Conservation (phyloP, 177 flowering plant genomes). For the Vitis hybrid region DNA sequence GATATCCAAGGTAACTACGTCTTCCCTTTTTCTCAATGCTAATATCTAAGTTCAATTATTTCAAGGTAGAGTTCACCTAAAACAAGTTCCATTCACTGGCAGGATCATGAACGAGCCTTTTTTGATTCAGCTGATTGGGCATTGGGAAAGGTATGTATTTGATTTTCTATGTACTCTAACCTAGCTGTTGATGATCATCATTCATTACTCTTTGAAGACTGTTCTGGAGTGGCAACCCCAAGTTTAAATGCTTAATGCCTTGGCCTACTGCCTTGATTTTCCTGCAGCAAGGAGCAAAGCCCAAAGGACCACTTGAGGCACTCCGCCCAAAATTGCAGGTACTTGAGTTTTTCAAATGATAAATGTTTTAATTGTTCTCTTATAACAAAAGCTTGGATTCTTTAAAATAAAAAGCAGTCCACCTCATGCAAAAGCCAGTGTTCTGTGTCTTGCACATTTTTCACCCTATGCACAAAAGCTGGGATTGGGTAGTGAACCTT, state of each 20-base stretch:
- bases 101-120: constrained; percentile 93
- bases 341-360: not conserved
- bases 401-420: too few relatives aligned
- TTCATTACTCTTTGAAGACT: too few relatives aligned
- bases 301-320: constrained; percentile 93
- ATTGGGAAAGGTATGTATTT: constrained; percentile 60
- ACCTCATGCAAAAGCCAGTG: too few relatives aligned
- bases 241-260: constrained; percentile 1
- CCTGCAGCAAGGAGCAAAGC: constrained; percentile 75
- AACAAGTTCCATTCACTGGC: constrained; percentile 6
- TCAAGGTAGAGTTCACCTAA: not conserved
- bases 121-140: constrained; percentile 99
- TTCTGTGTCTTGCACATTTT: too few relatives aligned
- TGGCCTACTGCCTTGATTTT: constrained; percentile 9
- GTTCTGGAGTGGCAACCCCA: not conserved
- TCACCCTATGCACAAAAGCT: too few relatives aligned
- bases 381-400: not conserved
- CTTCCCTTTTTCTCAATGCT: not conserved
- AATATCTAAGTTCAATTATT: not conserved
- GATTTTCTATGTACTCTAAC: not conserved
- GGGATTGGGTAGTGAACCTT: too few relatives aligned
- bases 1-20: constrained; percentile 56
- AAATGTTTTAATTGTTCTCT: not conserved
- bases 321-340: constrained; percentile 93
- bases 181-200: not conserved